Evolutionary conservation across 2,329 filamentous ascomycete species (phyloP), one percentile per base, ranked within the genome.

Genomic region (Ophiostoma piceae): DNA sequence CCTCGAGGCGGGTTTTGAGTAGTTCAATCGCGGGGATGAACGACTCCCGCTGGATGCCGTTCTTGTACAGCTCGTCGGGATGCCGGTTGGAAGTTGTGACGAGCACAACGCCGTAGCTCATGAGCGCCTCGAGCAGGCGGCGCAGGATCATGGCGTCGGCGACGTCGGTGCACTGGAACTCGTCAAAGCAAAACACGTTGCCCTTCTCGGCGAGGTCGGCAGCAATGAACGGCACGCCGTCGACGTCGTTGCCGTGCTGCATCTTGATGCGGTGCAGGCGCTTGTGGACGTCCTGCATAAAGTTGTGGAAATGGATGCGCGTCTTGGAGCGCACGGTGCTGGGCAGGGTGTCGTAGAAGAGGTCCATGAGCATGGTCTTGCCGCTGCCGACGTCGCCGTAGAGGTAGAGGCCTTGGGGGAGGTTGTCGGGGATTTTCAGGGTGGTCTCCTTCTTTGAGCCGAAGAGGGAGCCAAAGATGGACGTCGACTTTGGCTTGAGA

Each of bases 361-460:
- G 83, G 78, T 99, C 94, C 95, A 99, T 99, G 77, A 99, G 84
- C 95, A 99, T 99, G 2, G 95, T 99, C 84, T 99, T 99, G 72
- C 95, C 95, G 76, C 92, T 96, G 57, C 95, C 95, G 1, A 99
- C 95, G 78, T 99, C 95, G 71, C 95, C 95, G 76, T 92, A 97
- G 79, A 99, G 90, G 79, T 99, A 99, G 41, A 99, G 81, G 0
- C 95, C 95, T 74, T 92, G 90, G 0, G 95, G 95, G 0, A 97
- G 83, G 73, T 90, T 84, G n/a, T 84, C 79, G 0, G 92, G 88
- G 29, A 96, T 90, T 6, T 81, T 79, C 19, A 84, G 80, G 74
- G 79, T 73, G 71, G 78, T 70, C 75, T 80, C 74, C 7, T 43
- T 26, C 14, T 47, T 47, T 12, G 47, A 66, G 37, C 78, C 73